phyloP scores from a whole-genome alignment of 805 yeast genomes.

The Candida tallmaniae region DNA sequence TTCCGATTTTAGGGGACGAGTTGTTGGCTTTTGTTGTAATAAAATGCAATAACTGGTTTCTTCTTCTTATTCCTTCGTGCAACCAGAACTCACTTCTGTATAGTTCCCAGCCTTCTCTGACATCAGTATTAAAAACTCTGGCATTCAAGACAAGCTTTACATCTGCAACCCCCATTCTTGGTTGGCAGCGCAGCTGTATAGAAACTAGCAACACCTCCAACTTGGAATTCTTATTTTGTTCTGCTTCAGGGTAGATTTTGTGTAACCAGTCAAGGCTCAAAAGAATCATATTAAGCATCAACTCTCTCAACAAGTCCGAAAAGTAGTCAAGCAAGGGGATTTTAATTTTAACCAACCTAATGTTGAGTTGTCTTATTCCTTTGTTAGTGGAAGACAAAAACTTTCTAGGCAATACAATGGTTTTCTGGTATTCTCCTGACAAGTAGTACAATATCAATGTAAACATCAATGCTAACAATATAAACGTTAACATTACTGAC shows the following conservation, averaged over 20 bases:
- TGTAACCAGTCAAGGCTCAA: conserved; percentile 28
- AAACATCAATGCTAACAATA: conserved; percentile 57
- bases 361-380: conserved; percentile 79
- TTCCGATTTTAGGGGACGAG: conserved; percentile 2
- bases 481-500: conserved; percentile 45
- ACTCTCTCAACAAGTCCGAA: conserved; percentile 34
- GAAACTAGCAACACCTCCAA: conserved; percentile 37
- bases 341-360: conserved; percentile 64
- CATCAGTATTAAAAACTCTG: conserved; percentile 73
- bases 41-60: conserved; percentile 32
- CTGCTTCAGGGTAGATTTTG: conserved; percentile 29
- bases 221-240: conserved; percentile 25
- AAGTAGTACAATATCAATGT: conserved; percentile 75
- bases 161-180: conserved; percentile 64
- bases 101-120: conserved; percentile 91
- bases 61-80: conserved; percentile 66
- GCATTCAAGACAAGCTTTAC: conserved; percentile 81
- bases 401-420: conserved; percentile 75
- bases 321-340: conserved; percentile 28
- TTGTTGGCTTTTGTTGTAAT: conserved; percentile 11
- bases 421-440: conserved; percentile 85
- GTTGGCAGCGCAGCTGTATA: conserved; percentile 46
- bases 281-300: conserved; percentile 26
- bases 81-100: conserved; percentile 94
- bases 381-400: conserved; percentile 82